Base-by-base conservation (phyloP, 2,329 filamentous ascomycete genomes). In the Cyphellophora attinorum region DNA sequence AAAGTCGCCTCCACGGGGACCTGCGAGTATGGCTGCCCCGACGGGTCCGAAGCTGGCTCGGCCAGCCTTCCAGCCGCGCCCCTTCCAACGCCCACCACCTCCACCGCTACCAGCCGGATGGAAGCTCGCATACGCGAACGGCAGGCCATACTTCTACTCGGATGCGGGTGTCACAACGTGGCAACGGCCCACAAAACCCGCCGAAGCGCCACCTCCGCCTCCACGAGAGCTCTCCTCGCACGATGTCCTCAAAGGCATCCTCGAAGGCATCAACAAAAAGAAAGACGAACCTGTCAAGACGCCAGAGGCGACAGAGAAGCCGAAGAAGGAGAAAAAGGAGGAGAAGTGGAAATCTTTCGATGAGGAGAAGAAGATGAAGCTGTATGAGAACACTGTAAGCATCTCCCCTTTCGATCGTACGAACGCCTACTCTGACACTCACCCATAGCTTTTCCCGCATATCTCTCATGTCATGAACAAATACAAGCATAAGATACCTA, bases 341-440 rank as follows among this genome's bases (percentile, higher is more conserved):
- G 66, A 67, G 28, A 68, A 68, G 31, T 68, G 67, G 47, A 69
- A 65, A 51, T 67, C 61, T 33, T 63, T 64, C 39, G 57, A 60
- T 35, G 56, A 67, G 47, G 88, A 95, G 46, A 95, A 95, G 61
- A 85, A 91, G 60, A 93, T 86, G 74, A 94, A 85, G 64, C 70
- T 94, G 2, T 96, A 95, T 51, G 88, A 95, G 58, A 88, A 88
- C 53, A 93, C 86, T 33, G 85, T 93, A 69, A 57, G 83, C 65
- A 17, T 28, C 34, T 27, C 29, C 31, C 5, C 27, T 29, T 15
- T 27, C 28, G 18, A 11, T 25, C 14, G 17, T 25, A 19, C 14
- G 14, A 21, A 27, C 35, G 16, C 29, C 35, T 47, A 53, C 40
- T 52, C 16, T 16, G 10, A 30, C 16, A 4, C 11, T 11, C 16